Evolutionary conservation across 1,139 yeast genomes (phyloP), one percentile per base, ranked within the genome.

Genomic region (Tardiomyces blankii): DNA sequence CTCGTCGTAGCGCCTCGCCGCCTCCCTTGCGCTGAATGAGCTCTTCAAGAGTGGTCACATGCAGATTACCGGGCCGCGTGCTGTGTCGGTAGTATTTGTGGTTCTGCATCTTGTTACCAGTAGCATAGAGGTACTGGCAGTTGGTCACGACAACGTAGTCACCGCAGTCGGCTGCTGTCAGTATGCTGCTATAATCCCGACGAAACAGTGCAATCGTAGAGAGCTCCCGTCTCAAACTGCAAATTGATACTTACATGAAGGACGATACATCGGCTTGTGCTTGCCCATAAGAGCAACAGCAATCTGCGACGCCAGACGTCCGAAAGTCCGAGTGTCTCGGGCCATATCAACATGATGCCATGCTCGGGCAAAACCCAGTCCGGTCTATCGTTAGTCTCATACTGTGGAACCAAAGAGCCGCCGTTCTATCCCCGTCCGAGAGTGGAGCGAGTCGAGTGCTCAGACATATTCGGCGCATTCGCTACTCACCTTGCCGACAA

Each of bases 301-400:
- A 48, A 91, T 87, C 49, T 81, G 75, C 1, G 95, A 74, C 2
- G 99, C 98, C 49, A 93, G 67, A 59, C 98, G 82, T 63, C 99
- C 99, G 44, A 93, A 68, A 0, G 96, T 81, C 59, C 98, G 77
- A 40, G 72, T 67, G 48, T 91, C 98, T 42, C 78, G 75, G 16
- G 95, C 87, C 44, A 87, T 77, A 61, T 91, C 97, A 35, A 93
- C 85, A 61, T 89, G 96, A 62, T 89, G 97, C 99, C 99, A 91
- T 42, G 83, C 75, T 54, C 95, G 75, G 42, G 95, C 83, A 56
- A 85, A 79, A 5, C 95, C 87, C 28, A 82, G 71, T 9, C 80
- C 84, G 6, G 88, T 75, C 39, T 35, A 14, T 30, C 19, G 39
- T 35, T 35, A 35, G 39, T 32, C 38, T 9, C 18, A 13, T 9